Percentiles rank a stretch among this genome's conserved stretches.
These are phyloP conservation scores for Chlamydomonas reinhardtii DNA, from an alignment of 163 green algal species.

Conservation along the genomic window DNA sequence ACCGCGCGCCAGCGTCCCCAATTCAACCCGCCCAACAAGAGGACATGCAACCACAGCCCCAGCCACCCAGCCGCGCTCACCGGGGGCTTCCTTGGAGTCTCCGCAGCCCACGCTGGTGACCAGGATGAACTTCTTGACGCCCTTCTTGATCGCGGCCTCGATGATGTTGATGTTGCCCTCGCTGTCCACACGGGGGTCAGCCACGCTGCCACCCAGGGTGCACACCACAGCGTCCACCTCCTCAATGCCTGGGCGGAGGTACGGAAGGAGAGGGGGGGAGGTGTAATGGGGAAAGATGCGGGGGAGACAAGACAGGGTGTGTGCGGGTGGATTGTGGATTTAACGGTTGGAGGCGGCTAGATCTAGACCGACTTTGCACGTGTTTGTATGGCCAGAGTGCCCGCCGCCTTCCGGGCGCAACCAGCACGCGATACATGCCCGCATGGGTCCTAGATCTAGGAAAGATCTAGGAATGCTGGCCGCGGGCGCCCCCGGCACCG, in stretches of 20 bases:
- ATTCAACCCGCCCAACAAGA: too few relatives aligned
- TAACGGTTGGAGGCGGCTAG: background rate
- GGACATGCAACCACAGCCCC: too few relatives aligned
- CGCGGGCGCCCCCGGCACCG: too few relatives aligned
- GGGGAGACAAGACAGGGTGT: background rate
- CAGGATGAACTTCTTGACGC: slow-evolving; percentile 96
- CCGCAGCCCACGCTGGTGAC: slow-evolving; percentile 96
- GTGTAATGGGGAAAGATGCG: background rate
- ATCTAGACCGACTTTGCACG: background rate
- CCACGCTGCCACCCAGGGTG: slow-evolving; percentile 89
- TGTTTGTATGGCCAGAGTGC: too few relatives aligned
- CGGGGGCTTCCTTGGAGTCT: slow-evolving; percentile 86
- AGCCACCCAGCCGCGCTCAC: background rate
- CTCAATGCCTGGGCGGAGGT: slow-evolving; percentile 77
- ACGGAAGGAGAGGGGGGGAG: background rate
- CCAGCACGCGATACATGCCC: too few relatives aligned
- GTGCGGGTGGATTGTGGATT: too few relatives aligned
- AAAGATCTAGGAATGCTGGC: too few relatives aligned
- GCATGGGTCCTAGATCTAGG: too few relatives aligned
- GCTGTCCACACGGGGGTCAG: slow-evolving; percentile 81
- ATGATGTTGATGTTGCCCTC: slow-evolving; percentile 95
- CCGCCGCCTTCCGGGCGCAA: too few relatives aligned
- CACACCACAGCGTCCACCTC: slow-evolving; percentile 95
- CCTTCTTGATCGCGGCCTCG: slow-evolving; percentile 83
- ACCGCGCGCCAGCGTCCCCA: too few relatives aligned